Evolutionary conservation across 2,329 filamentous ascomycete species (phyloP), one percentile per base, ranked within the genome.

Genomic region (Emergomyces orientalis): DNA sequence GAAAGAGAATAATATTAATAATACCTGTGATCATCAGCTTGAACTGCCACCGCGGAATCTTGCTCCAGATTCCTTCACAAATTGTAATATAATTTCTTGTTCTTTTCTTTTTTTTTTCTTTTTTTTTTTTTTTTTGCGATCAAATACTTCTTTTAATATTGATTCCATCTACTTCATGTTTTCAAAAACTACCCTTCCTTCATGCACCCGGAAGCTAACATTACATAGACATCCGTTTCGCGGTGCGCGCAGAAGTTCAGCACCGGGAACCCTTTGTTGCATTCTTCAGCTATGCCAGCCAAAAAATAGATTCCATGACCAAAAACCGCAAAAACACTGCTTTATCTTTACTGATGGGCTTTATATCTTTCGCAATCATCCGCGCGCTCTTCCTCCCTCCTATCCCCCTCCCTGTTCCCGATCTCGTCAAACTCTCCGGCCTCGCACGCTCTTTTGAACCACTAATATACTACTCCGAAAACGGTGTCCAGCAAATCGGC

Each of bases 361-460:
- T 94, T 7, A 65, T 94, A 37, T 85, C 87, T 13, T 81, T 90
- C 69, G 79, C 85, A 8, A 78, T 87, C 27, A 74, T 90, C 68
- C 84, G 86, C 65, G 81, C 84, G 11, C 77, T 95, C 19, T 84
- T 90, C 60, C 82, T 88, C 63, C 89, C 91, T 13, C 87, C 86
- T 37, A 75, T 80, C 5, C 81, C 84, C 45, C 86, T 81, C 14
- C 84, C 89, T 0, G 87, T 89, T 1, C 90, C 90, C 0, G 92
- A 97, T 72, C 82, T 97, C 19, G 88, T 96, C 72, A 96, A 96
- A 74, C 88, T 97, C 30, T 92, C 92, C 3, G 87, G 88, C 60
- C 85, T 97, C 67, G 92, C 92, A 58, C 90, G 90, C 69, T 91
- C 91, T 11, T 96, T 97, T 71, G 93, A 97, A 74, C 93, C 93